These are phyloP conservation scores for Candida dubliniensis DNA, from an alignment of 1,139 yeast genomes.

Conservation along the genomic window DNA sequence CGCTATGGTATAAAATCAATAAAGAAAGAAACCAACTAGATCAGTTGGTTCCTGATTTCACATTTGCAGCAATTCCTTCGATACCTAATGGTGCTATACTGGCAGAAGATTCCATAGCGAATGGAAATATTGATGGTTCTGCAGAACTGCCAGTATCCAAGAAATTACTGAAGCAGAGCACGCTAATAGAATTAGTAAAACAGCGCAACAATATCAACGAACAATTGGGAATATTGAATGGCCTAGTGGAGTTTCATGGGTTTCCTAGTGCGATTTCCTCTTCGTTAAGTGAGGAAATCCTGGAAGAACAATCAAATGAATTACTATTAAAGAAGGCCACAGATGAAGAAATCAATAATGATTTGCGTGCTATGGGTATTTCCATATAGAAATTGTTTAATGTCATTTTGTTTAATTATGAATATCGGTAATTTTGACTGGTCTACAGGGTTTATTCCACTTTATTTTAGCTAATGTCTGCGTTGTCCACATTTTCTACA, in stretches of 20 bases:
- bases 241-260: conserved; percentile 58
- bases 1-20: conserved; percentile 89
- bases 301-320: conserved; percentile 35
- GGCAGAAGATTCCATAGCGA: conserved; percentile 8
- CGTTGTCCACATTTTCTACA: no score
- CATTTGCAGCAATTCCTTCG: conserved; percentile 37
- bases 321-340: conserved; percentile 50
- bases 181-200: conserved; percentile 47
- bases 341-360: conserved; percentile 63
- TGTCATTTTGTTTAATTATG: background rate
- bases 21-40: conserved; percentile 87
- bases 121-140: conserved; percentile 9
- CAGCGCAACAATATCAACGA: conserved; percentile 55
- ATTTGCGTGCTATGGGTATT: conserved; percentile 53
- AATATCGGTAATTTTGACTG: no score
- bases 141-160: conserved; percentile 27
- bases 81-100: conserved; percentile 23
- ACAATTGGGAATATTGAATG: conserved; percentile 59
- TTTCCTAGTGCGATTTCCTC: conserved; percentile 65
- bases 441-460: no score
- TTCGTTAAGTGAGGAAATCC: conserved; percentile 22
- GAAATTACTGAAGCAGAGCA: conserved; percentile 38
- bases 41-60: conserved; percentile 53
- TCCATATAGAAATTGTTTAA: conserved; percentile 16
- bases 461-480: no score